These are phyloP conservation scores for Aaosphaeria pasadenensis DNA, from an alignment of 2,329 filamentous ascomycete species.

Conservation along the genomic window DNA sequence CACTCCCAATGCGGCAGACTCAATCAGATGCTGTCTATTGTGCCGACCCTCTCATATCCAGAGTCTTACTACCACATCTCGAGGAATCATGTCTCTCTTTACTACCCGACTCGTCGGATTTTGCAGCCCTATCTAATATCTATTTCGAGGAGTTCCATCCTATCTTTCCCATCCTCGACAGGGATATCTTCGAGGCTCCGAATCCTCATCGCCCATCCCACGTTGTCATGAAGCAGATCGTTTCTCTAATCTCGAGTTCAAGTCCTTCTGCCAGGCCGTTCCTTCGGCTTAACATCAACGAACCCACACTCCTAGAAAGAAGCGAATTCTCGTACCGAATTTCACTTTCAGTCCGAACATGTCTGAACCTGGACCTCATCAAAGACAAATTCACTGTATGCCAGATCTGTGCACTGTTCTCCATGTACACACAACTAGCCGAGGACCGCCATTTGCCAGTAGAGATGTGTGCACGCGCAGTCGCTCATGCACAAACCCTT, in stretches of 20 bases:
- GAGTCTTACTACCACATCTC: background rate
- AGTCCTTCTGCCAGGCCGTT: background rate
- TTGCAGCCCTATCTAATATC: background rate
- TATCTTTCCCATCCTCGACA: background rate
- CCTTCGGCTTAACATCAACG: background rate
- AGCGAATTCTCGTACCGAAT: background rate
- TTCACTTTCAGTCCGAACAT: background rate
- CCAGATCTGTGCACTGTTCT: background rate
- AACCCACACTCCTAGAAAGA: background rate
- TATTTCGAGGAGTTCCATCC: background rate
- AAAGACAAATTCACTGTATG: background rate
- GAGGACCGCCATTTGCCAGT: background rate
- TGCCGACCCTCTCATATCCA: background rate
- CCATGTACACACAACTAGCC: background rate
- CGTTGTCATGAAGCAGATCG: background rate
- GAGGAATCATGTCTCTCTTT: background rate
- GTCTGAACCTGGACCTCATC: background rate
- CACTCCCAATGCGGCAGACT: background rate
- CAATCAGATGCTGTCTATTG: background rate
- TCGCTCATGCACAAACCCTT: background rate
- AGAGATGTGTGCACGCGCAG: background rate
- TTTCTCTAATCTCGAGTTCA: background rate
- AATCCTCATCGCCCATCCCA: background rate
- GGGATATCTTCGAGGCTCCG: background rate
- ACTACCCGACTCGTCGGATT: background rate